A percentile compares a stretch with the other conserved stretches of the same genome.
phyloP scores from a whole-genome alignment of 805 yeast genomes.

The Metschnikowia peoriensis region DNA sequence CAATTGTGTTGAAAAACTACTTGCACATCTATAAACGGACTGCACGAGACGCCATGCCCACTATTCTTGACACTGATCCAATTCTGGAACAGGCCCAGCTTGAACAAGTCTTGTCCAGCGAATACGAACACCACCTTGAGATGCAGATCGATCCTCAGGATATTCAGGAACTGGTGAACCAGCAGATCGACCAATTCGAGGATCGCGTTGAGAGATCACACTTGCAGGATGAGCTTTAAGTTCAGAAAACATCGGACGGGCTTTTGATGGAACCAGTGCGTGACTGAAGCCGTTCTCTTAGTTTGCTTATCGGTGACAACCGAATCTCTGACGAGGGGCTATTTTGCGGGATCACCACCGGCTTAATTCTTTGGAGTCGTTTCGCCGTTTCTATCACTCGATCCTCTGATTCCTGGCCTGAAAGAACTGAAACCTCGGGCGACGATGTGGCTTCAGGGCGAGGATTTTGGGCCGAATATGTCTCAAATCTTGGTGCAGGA shows the following conservation, averaged over 20 bases:
- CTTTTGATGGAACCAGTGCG: slow-evolving; percentile 5
- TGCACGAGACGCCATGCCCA: slow-evolving; percentile 9
- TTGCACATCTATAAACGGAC: slow-evolving; percentile 31
- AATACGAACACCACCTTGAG: slow-evolving; percentile 6
- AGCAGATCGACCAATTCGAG: slow-evolving; percentile 24
- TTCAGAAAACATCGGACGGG: background rate
- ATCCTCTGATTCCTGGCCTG: background rate
- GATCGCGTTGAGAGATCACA: background rate
- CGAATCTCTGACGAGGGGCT: slow-evolving; percentile 25
- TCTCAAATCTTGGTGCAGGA: slow-evolving; percentile 12
- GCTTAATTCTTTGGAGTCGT: slow-evolving; percentile 31
- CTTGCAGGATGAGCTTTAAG: slow-evolving; percentile 10
- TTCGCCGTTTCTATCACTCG: slow-evolving; percentile 33
- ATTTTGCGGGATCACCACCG: slow-evolving; percentile 35
- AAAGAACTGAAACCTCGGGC: background rate
- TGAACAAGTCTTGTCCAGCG: slow-evolving; percentile 9
- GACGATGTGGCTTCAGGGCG: slow-evolving; percentile 12
- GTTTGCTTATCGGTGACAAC: slow-evolving; percentile 30
- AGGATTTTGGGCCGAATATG: background rate
- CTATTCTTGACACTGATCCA: slow-evolving; percentile 6
- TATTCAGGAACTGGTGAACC: slow-evolving; percentile 21
- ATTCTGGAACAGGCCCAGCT: slow-evolving; percentile 2
- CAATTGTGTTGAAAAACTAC: slow-evolving; percentile 19
- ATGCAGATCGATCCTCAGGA: slow-evolving; percentile 18
- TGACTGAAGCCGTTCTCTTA: slow-evolving; percentile 24